Conservation (phyloP, 108 stramenopile genomes). For the Cyclotella choctawhatcheeana region DNA sequence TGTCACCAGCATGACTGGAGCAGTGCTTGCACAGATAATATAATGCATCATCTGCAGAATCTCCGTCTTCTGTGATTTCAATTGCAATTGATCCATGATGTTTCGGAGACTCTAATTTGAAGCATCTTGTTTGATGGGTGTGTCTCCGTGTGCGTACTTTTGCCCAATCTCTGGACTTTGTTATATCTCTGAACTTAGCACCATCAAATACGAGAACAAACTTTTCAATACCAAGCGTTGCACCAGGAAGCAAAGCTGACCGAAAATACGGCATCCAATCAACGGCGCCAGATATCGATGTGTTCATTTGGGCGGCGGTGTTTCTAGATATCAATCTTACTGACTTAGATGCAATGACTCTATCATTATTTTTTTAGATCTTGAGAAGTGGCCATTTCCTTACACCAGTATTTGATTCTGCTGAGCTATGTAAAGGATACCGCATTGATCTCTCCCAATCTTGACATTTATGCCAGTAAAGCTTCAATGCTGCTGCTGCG, state of each 20-base stretch:
- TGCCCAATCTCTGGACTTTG: not conserved
- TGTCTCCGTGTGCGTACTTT: not conserved
- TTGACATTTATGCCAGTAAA: conserved; percentile 48
- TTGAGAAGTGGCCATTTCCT: conserved; percentile 22
- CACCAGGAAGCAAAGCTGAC: conserved; percentile 28
- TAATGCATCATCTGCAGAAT: conserved; percentile 47
- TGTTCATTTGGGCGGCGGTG: not conserved
- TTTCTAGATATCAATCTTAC: conserved; percentile 40
- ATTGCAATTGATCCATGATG: conserved; percentile 21
- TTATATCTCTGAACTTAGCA: conserved; percentile 48
- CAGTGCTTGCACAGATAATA: conserved; percentile 17
- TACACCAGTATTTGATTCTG: not conserved
- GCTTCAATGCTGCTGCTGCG: conserved; percentile 51
- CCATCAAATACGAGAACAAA: conserved; percentile 52
- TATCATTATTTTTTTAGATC: not conserved
- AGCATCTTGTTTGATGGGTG: conserved; percentile 6
- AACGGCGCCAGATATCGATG: conserved; percentile 14
- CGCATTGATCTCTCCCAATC: conserved; percentile 48
- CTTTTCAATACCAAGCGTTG: conserved; percentile 14
- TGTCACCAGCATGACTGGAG: not conserved
- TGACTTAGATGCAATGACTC: conserved; percentile 16
- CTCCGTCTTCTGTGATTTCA: conserved; percentile 50
- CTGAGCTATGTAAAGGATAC: conserved; percentile 25
- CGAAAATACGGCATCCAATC: conserved; percentile 52
- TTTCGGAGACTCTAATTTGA: conserved; percentile 24